Evolutionary conservation across 2,329 filamentous ascomycete species (phyloP), one percentile per base, ranked within the genome.

Genomic region (Macrophomina pseudophaseolina): DNA sequence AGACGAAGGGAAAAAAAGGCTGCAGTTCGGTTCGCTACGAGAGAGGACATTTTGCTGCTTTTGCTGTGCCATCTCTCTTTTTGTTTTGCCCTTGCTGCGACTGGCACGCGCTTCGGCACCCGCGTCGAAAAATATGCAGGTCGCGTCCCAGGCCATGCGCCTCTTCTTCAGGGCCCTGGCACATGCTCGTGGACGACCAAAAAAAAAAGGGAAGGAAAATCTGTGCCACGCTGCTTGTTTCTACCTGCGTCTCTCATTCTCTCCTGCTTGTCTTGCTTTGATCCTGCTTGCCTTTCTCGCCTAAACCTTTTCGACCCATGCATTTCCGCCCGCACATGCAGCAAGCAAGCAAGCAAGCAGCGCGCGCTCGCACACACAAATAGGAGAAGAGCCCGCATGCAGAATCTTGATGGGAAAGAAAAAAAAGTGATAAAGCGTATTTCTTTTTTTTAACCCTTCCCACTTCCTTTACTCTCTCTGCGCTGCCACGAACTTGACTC

Each of bases 351-450:
- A 40, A 40, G 38, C 38, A 40, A 40, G 14, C 7, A 40, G 14
- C 38, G 38, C 38, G 4, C 7, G 38, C 38, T 23, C 12, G 49
- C 49, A 28, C 2, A 23, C n/a, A 18, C 52, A 23, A 23, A 23
- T 23, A 23, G 23, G 23, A 23, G 23, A 23, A 23, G 23, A 23
- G 23, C 23, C 23, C 23, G 23, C 23, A 23, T 23, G 23, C 23
- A 23, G 23, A 23, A 23, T 23, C 23, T 23, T 2, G 23, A 23
- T 9, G 16, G 12, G 9, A 30, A 30, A 12, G 0, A 28, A 42
- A 28, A 18, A 60, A 60, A 60, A 48, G 56, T 60, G 56, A 60
- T 40, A 18, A 46, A 44, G 54, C 54, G 54, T 18, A 32, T 59
- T 59, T 59, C n/a, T 5, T 16, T 16, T 18, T 40, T 16, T 18